phyloP scores from a whole-genome alignment of 192 early-diverging fungal species.

The Jimgerdemannia flammicorona region DNA sequence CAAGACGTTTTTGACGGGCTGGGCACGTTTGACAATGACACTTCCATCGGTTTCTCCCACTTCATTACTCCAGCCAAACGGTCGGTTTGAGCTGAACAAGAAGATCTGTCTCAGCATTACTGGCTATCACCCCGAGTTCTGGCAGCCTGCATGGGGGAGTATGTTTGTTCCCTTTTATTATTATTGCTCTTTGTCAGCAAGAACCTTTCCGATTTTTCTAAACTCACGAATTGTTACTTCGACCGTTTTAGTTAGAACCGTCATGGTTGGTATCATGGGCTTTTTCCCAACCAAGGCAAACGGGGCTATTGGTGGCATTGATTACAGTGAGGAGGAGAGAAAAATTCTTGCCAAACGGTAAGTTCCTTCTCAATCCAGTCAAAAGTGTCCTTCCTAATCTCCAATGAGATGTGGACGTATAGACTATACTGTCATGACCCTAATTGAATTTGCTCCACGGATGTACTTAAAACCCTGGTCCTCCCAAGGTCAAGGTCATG shows the following conservation, averaged over 20 bases:
- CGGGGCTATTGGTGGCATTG: slow-evolving; percentile 76
- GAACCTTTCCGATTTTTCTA: not conserved
- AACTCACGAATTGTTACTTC: not conserved
- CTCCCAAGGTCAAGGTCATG: no score
- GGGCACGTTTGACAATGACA: no score
- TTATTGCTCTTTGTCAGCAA: not conserved
- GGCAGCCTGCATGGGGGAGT: slow-evolving; percentile 97
- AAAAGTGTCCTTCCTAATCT: no score
- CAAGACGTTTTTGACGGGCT: no score
- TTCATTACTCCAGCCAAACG: slow-evolving; percentile 51
- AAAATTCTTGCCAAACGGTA: slow-evolving; percentile 55
- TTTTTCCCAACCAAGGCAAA: slow-evolving; percentile 89
- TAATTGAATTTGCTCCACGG: no score
- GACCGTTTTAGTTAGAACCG: slow-evolving; percentile 65
- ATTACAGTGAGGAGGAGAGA: slow-evolving; percentile 65
- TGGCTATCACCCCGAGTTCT: slow-evolving; percentile 90
- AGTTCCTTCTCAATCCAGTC: not conserved
- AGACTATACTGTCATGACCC: no score
- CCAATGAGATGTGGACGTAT: no score
- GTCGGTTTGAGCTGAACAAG: slow-evolving; percentile 88
- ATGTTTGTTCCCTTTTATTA: slow-evolving; percentile 14
- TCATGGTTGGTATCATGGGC: slow-evolving; percentile 80
- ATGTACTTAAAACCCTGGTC: no score
- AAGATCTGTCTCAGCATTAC: slow-evolving; percentile 96
- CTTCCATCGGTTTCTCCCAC: not conserved